Evolutionary conservation across 345 rosid genomes (phyloP).

Genomic region (sweet orange (Citrus sinensis)): DNA sequence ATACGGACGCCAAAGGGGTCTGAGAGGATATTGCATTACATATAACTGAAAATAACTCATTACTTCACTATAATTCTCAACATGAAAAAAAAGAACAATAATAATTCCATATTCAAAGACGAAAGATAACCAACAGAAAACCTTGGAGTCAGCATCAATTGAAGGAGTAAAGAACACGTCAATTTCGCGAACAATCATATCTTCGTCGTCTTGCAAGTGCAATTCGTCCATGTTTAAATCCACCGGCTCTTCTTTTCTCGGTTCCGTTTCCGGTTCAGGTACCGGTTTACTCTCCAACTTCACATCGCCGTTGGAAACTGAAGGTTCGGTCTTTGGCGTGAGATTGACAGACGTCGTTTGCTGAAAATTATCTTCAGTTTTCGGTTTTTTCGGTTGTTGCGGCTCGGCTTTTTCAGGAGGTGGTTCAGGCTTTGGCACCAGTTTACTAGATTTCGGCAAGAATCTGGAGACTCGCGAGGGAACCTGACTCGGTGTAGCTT

Average conservation of each 20-base stretch:
- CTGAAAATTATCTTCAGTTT: constrained; percentile 30
- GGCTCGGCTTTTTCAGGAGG: not conserved
- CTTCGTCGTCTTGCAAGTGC: constrained; percentile 43
- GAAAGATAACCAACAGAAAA: constrained; percentile 7
- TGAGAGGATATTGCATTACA: constrained; percentile 78
- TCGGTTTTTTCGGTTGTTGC: constrained; percentile 27
- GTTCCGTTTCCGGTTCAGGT: constrained; percentile 18
- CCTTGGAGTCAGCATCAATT: constrained; percentile 46
- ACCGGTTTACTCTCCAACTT: constrained; percentile 46
- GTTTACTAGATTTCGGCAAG: constrained; percentile 44
- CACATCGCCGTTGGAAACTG: constrained; percentile 28
- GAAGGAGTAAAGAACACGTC: constrained; percentile 75
- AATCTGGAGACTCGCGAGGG: constrained; percentile 51
- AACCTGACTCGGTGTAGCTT: constrained; percentile 26
- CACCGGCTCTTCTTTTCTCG: constrained; percentile 27
- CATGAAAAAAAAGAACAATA: not conserved
- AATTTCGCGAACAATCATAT: constrained; percentile 77
- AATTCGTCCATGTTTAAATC: constrained; percentile 26
- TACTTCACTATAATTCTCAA: not conserved
- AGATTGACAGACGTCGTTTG: constrained; percentile 13
- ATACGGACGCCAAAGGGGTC: constrained; percentile 88
- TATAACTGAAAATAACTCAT: constrained; percentile 48
- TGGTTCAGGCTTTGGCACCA: constrained; percentile 35
- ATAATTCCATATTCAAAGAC: not conserved
- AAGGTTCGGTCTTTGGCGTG: constrained; percentile 31